Evolutionary conservation across 805 yeast species (phyloP), one percentile per base, ranked within the genome.

Genomic region (Wickerhamomyces bisporus): DNA sequence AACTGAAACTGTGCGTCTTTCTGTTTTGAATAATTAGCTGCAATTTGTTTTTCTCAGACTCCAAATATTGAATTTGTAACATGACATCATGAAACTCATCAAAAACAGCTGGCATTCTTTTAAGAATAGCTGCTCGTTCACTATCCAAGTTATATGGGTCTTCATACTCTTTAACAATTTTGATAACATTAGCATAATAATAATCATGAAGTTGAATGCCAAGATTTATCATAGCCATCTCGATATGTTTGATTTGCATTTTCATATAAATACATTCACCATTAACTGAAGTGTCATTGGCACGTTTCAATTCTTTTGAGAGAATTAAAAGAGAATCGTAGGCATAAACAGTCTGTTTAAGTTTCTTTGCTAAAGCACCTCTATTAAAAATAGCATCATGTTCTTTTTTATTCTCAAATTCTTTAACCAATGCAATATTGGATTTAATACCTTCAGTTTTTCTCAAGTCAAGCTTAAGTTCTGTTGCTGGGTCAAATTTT

Each of bases 191-290:
- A 2, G 28, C n/a, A 15, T 38, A 34, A 23, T 45, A 41, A 3
- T 18, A 14, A 12, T 35, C 36, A 17, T 39, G 32, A 30, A 48
- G 21, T 15, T 26, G 25, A 12, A 28, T 31, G 16, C 39, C 14
- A 3, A 28, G 6, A 13, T 39, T 34, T 14, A 38, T 30, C 28
- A 39, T 42, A 13, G 27, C 30, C 2, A 45, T 31, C 7, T 33
- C 32, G 14, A 39, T 40, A 16, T 41, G 41, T 8, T 32, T 21
- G 3, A 43, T 27, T 27, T 38, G 38, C 16, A 48, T 20, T 21
- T 40, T 41, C 28, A 39, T 36, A 25, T 30, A 40, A 6, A 45
- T 26, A 15, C 38, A 43, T 19, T 45, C 49, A 3, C 52, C 49
- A 36, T 43, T 48, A 16, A 39, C 30, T 13, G 25, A 33, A 4